Conservation (phyloP, 148 eudicot genomes). For the Rhododendron ovatum region DNA sequence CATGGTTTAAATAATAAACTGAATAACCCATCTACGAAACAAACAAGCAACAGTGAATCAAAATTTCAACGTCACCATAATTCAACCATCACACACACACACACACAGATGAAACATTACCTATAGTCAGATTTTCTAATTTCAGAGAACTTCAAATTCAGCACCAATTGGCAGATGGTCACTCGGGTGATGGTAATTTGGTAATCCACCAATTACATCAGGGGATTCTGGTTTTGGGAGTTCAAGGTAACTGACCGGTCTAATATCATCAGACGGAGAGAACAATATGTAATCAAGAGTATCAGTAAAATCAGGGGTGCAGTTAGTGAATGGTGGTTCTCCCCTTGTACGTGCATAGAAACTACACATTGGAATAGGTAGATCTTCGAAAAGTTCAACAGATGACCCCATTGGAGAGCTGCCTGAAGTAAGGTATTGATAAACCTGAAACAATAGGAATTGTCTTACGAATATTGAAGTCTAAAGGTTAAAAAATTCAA, state of each 20-base stretch:
- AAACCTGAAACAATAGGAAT: conserved; percentile 53
- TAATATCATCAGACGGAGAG: conserved; percentile 42
- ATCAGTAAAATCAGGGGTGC: conserved; percentile 84
- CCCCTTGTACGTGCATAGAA: conserved; percentile 65
- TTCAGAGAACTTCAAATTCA: conserved; percentile 45
- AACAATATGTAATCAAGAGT: conserved; percentile 87
- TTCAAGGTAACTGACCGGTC: conserved; percentile 71
- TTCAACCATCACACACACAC: too few relatives aligned
- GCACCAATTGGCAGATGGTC: conserved; percentile 85
- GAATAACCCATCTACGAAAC: background rate
- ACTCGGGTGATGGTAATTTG: conserved; percentile 84
- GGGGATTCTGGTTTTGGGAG: conserved; percentile 65
- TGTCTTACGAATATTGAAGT: background rate
- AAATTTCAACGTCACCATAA: background rate
- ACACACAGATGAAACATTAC: background rate
- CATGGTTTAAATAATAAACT: background rate
- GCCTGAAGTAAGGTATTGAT: conserved; percentile 66
- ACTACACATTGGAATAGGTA: conserved; percentile 58
- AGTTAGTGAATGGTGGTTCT: conserved; percentile 88
- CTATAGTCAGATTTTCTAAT: background rate
- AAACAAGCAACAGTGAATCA: background rate
- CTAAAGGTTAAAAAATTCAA: background rate
- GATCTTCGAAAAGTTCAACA: conserved; percentile 39
- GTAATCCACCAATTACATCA: conserved; percentile 71
- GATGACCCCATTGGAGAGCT: conserved; percentile 26